A percentile compares a stretch with the other conserved stretches of the same genome.
These are phyloP conservation scores for Lactarius trivialis DNA, from an alignment of 768 basidiomycete genomes.

Conservation along the genomic window DNA sequence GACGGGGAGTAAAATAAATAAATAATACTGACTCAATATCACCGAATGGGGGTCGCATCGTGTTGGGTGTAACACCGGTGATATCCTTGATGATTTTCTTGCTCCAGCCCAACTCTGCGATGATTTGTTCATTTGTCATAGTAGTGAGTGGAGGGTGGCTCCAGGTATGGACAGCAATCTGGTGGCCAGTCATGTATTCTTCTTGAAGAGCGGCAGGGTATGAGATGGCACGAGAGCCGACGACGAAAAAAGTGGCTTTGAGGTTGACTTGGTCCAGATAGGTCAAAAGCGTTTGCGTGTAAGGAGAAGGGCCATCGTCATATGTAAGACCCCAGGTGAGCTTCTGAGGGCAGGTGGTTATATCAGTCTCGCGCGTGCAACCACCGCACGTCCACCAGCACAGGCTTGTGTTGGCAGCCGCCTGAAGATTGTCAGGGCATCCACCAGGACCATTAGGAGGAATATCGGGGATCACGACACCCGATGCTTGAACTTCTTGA, in stretches of 20 bases:
- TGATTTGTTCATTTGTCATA: constrained; percentile 68
- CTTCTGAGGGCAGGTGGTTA: constrained; percentile 67
- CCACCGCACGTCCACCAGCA: constrained; percentile 84
- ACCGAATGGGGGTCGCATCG: constrained; percentile 77
- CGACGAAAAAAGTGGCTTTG: constrained; percentile 81
- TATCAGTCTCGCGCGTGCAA: constrained; percentile 60
- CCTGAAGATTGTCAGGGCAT: constrained; percentile 50
- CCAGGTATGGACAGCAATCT: constrained; percentile 70
- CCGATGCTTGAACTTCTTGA: constrained; percentile 48
- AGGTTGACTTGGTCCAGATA: constrained; percentile 61
- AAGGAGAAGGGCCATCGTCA: constrained; percentile 76
- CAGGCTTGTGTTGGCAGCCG: constrained; percentile 42
- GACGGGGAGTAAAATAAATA: background rate
- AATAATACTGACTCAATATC: constrained; percentile 63
- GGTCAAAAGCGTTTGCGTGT: constrained; percentile 69
- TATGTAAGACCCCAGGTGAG: constrained; percentile 53
- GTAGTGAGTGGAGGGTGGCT: constrained; percentile 70
- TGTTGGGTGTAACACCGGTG: constrained; percentile 68
- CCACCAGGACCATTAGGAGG: constrained; percentile 35
- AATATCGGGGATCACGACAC: constrained; percentile 53
- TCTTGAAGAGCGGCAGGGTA: constrained; percentile 62
- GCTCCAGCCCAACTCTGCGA: constrained; percentile 86
- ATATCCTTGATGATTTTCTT: constrained; percentile 81
- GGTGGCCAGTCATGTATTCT: constrained; percentile 74
- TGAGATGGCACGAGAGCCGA: constrained; percentile 73